Base-by-base conservation (phyloP, 768 basidiomycete genomes). In the Auricularia cornea region DNA sequence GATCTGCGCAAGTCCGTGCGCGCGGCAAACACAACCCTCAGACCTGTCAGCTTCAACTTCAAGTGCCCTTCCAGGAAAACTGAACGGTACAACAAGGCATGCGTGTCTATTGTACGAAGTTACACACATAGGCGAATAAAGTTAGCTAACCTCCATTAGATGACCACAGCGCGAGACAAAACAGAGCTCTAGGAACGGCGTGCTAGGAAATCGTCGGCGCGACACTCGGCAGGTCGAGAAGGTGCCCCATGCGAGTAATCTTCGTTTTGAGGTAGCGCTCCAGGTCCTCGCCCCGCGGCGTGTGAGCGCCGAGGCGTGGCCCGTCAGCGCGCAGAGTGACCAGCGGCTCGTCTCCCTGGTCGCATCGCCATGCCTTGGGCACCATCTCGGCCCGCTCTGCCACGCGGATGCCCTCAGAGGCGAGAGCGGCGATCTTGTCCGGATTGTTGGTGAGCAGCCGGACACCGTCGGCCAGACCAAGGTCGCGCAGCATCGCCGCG, bases 231-330 rank as follows among this genome's bases (percentile, higher is more conserved):
- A 75, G 52, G 12, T 88, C 85, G 30, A 97, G 77, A 78, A 96
- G 87, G 72, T 99, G 97, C 14, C 97, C 97, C 97, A 99, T 99
- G 65, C 89, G 82, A 72, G 93, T 77, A n/a, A 98, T 87, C 74
- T 99, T 99, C 41, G 97, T 98, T 72, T 90, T 84, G 69, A 99
- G 75, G 73, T 99, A 99, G 76, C 89, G 93, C 70, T 98, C 94
- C 69, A 99, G 74, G 70, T 99, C 97, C 62, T 85, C 84, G 1
- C 94, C 92, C 62, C 86, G 77, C 10, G 88, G 89, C 31, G 82
- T 82, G 18, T 87, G 84, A 11, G 86, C 89, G 3, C 93, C 93
- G 48, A 94, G 87, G 74, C 94, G 80, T 48, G 91, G 90, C 10
- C 86, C 89, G 2, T 92, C 93, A 2, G 79, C 75, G 38, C 76